Base-by-base conservation (phyloP, 306 rosid species). In the Glycyrrhiza uralensis region DNA sequence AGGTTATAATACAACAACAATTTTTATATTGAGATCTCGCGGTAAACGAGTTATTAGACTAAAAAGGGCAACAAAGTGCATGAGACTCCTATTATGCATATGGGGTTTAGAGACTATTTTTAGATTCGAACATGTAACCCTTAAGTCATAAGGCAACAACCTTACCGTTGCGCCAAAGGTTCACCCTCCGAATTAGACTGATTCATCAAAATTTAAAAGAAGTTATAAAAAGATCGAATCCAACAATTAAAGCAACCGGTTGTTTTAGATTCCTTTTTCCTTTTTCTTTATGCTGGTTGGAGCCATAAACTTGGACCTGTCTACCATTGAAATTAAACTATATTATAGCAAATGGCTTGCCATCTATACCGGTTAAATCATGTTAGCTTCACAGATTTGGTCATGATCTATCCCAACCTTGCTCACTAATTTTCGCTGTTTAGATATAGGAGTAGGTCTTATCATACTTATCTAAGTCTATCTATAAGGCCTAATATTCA, bases 281-380 rank as follows among this genome's bases (percentile, higher is more conserved):
- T 8, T 26, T 28, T 12, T 3, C 10, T 32, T 42, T 44, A 41
- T 15, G n/a, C 19, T 46, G 44, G 19, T 44, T 19, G 52, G 70
- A 47, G 71, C 63, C 60, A 63, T 17, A 47, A 73, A 73, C 39
- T 73, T 73, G 78, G 62, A 60, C 70, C 69, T 9, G 49, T n/a
- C 59, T 15, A 24, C 15, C 41, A 23, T 22, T 6, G 41, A 26
- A 36, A 28, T 6, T 49, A 47, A 47, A 18, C 3, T 29, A 42
- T 56, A 56, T 11, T 13, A 30, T 13, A 14, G 10, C 5, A 54
- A 4, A 22, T 2, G 0, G 45, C 1, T 4, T 28, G 39, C 18
- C 18, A 8, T 24, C 1, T 23, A n/a, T 14, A 41, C 11, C 36
- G 36, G 33, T 54, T 54, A 23, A 33, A 24, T 13, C 61, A 54